phyloP scores from a whole-genome alignment of 164 flowering plant species.

The Umbilicus rupestris region DNA sequence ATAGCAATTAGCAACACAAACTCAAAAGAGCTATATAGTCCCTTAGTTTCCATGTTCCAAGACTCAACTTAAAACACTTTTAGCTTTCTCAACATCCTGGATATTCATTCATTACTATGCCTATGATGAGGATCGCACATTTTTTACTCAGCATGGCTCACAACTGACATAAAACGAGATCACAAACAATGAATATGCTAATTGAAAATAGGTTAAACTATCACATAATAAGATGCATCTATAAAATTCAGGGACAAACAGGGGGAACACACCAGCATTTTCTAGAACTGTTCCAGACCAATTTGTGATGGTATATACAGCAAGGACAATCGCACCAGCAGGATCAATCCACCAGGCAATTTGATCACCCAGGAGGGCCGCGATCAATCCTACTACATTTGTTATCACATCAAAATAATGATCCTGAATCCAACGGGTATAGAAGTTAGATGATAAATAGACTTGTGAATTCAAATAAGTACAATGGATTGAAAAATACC shows the following conservation, averaged over 20 bases:
- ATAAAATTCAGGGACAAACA: background rate
- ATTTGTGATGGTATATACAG: slow-evolving; percentile 49
- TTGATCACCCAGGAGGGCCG: slow-evolving; percentile 45
- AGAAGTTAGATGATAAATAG: background rate
- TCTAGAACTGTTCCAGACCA: slow-evolving; percentile 52
- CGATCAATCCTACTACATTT: slow-evolving; percentile 43
- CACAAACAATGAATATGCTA: background rate
- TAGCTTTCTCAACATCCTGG: too few relatives aligned
- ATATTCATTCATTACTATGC: background rate
- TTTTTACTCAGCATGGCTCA: background rate
- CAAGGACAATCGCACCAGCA: slow-evolving; percentile 49
- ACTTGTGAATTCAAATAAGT: background rate
- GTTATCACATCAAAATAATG: slow-evolving; percentile 59
- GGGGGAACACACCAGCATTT: slow-evolving; percentile 30
- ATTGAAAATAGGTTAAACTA: background rate
- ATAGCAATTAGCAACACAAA: too few relatives aligned
- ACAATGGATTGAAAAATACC: slow-evolving; percentile 28
- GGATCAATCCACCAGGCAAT: slow-evolving; percentile 64
- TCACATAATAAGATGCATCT: background rate
- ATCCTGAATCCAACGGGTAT: slow-evolving; percentile 26
- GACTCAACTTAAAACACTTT: too few relatives aligned
- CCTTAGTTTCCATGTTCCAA: too few relatives aligned
- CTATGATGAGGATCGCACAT: background rate
- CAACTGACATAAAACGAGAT: background rate
- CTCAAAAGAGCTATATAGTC: too few relatives aligned